phyloP scores from a whole-genome alignment of 192 early-diverging fungal genomes.

The Backusella morwellensis region DNA sequence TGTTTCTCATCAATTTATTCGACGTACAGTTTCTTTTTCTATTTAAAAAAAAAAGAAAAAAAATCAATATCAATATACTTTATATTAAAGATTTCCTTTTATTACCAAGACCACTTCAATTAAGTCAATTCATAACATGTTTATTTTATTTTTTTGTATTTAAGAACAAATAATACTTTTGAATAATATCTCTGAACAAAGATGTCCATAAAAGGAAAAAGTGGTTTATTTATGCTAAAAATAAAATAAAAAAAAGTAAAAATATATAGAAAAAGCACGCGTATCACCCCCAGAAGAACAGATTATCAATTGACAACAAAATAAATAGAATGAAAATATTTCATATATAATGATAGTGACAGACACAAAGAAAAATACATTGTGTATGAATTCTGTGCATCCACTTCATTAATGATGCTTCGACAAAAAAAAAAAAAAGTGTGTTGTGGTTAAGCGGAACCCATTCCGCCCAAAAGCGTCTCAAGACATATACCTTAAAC shows the following conservation, averaged over 20 bases:
- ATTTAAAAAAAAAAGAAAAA: too few species aligned
- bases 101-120: too few species aligned
- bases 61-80: too few species aligned
- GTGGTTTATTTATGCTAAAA: background rate
- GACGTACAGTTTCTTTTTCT: background rate
- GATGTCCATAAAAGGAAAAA: background rate
- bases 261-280: background rate
- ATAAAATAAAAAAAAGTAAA: background rate
- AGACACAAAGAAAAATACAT: background rate
- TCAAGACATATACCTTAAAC: background rate
- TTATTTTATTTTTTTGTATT: too few species aligned
- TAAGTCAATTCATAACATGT: too few species aligned
- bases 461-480: background rate
- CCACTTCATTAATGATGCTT: background rate
- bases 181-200: background rate
- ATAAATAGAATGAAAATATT: background rate
- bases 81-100: too few species aligned
- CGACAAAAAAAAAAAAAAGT: background rate
- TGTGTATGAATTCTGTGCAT: too few species aligned
- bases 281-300: background rate
- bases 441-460: background rate
- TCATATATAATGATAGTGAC: background rate
- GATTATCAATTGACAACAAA: background rate
- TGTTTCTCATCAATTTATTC: background rate
- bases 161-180: too few species aligned